phyloP scores from a whole-genome alignment of 495 filamentous ascomycete species.

The Elaphomyces granulatus region DNA sequence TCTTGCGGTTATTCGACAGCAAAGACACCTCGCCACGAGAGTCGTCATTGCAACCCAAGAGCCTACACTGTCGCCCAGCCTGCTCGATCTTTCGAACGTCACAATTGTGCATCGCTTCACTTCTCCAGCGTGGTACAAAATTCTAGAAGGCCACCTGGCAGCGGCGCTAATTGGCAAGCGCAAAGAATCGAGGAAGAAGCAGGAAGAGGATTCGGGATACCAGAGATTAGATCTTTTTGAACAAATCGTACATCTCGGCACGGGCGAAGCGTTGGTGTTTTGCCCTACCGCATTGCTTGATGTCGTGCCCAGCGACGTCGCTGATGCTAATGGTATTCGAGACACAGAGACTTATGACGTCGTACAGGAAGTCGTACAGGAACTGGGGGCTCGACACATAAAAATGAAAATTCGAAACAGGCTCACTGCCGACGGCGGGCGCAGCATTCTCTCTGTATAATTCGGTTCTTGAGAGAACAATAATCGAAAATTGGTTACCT shows the following conservation, averaged over 20 bases:
- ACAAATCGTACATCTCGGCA: slow-evolving; percentile 37
- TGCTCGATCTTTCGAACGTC: slow-evolving; percentile 58
- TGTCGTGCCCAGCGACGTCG: slow-evolving; percentile 8
- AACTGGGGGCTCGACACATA: slow-evolving; percentile 16
- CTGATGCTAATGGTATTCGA: no score
- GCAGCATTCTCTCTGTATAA: slow-evolving; percentile 40
- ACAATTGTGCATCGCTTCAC: slow-evolving; percentile 65
- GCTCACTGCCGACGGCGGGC: slow-evolving; percentile 42
- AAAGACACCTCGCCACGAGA: slow-evolving; percentile 52
- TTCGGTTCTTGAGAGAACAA: no score
- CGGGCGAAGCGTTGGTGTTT: slow-evolving; percentile 48
- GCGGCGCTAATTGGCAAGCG: slow-evolving; percentile 13
- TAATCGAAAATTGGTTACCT: no score
- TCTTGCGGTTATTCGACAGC: slow-evolving; percentile 48
- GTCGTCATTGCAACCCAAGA: slow-evolving; percentile 68
- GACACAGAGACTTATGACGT: no score
- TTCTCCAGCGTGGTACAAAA: slow-evolving; percentile 50
- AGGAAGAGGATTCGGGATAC: background rate
- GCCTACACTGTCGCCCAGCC: slow-evolving; percentile 52
- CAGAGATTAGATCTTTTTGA: slow-evolving; percentile 36
- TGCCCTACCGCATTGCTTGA: slow-evolving; percentile 39
- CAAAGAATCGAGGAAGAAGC: slow-evolving; percentile 2
- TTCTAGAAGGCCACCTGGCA: slow-evolving; percentile 49
- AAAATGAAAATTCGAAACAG: slow-evolving; percentile 40
- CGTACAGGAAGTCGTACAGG: no score